A percentile compares a stretch with the other conserved stretches of the same genome.
These are phyloP conservation scores for Cercis canadensis DNA, from an alignment of 306 rosid species.

Conservation along the genomic window DNA sequence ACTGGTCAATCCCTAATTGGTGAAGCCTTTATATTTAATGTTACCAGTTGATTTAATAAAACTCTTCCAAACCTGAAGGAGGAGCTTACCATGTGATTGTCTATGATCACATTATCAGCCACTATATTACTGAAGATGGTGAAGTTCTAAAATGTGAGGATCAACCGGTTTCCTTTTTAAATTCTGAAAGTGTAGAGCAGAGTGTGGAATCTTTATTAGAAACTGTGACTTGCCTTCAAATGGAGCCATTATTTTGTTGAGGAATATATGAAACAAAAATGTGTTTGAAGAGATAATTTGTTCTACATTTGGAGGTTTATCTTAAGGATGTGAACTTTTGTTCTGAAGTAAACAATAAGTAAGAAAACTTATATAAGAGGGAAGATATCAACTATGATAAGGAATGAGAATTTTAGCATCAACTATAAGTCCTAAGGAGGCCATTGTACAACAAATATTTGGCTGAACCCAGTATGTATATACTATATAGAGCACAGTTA, in stretches of 20 bases:
- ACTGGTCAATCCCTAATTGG: background rate
- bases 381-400: background rate
- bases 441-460: slow-evolving; percentile 17
- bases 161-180: background rate
- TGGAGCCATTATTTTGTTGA: too few relatives aligned
- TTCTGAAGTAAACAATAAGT: background rate
- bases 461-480: slow-evolving; percentile 23
- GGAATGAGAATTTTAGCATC: slow-evolving; percentile 20
- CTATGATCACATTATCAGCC: background rate
- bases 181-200: background rate
- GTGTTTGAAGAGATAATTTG: background rate
- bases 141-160: background rate
- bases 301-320: background rate
- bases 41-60: background rate
- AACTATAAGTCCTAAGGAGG: background rate
- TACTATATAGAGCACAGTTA: background rate
- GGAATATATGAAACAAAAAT: too few relatives aligned
- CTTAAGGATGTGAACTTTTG: background rate
- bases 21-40: slow-evolving; percentile 19
- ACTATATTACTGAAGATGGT: background rate
- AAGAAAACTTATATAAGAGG: background rate
- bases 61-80: background rate
- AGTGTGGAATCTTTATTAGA: background rate
- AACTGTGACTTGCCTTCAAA: background rate
- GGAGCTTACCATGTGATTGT: slow-evolving; percentile 8